These are phyloP conservation scores for Backusella westeae DNA, from an alignment of 192 early-diverging fungal species.

Conservation along the genomic window DNA sequence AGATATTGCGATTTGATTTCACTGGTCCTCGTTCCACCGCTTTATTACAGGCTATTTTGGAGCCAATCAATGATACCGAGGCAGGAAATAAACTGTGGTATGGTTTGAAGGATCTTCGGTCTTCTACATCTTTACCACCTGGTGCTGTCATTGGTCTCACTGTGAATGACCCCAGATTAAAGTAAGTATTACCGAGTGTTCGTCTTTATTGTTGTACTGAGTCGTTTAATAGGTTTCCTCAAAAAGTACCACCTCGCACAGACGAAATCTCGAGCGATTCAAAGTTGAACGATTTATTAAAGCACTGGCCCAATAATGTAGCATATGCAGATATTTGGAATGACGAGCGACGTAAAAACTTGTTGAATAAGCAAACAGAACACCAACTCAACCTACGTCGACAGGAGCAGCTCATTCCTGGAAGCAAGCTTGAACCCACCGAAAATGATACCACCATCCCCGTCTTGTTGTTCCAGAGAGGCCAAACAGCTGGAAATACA, in stretches of 20 bases:
- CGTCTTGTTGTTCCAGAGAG: conserved; percentile 78
- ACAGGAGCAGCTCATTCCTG: conserved; percentile 37
- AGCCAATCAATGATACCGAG: conserved; percentile 18
- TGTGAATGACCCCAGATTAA: conserved; percentile 84
- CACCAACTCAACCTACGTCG: conserved; percentile 51
- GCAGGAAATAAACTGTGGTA: conserved; percentile 40
- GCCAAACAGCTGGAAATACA: conserved; percentile 7
- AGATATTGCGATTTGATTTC: conserved; percentile 79
- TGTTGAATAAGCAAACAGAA: conserved; percentile 50
- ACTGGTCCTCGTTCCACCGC: conserved; percentile 83
- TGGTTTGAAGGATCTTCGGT: conserved; percentile 45
- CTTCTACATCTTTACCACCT: conserved; percentile 73
- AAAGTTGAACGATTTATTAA: conserved; percentile 40
- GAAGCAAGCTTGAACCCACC: conserved; percentile 55
- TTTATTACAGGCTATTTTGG: conserved; percentile 66
- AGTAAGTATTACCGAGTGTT: conserved; percentile 32
- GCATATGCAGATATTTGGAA: conserved; percentile 61
- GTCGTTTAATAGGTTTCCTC: conserved; percentile 45
- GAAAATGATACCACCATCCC: conserved; percentile 69
- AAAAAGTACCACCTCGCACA: conserved; percentile 42
- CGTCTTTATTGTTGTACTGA: not conserved
- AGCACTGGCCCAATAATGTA: conserved; percentile 57
- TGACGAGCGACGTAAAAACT: conserved; percentile 34
- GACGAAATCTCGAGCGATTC: conserved; percentile 27
- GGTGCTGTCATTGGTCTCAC: conserved; percentile 78